A percentile compares a stretch with the other conserved stretches of the same genome.
Conservation (phyloP, 768 basidiomycete genomes). For the Pleurotus sapidus region DNA sequence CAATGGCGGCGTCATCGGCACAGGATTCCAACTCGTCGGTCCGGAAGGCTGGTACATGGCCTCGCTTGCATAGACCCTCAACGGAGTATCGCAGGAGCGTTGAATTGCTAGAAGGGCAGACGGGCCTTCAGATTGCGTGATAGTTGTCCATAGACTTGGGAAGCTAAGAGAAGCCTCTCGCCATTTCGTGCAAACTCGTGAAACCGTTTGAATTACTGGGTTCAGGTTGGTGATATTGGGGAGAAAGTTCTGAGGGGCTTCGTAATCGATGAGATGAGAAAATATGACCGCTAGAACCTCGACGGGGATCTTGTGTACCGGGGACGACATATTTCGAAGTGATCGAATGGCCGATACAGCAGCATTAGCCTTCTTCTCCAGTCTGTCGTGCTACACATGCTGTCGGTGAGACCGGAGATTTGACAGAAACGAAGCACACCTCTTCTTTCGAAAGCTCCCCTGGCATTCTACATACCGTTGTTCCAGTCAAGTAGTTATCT, state of each 20-base stretch:
- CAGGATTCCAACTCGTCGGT: background rate
- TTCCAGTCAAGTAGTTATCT: background rate
- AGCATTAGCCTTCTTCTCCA: constrained; percentile 1
- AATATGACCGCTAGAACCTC: constrained; percentile 3
- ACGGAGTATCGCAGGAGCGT: background rate
- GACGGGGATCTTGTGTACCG: constrained; percentile 1
- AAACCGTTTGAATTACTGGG: background rate
- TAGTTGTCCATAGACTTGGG: background rate
- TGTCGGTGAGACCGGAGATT: too few species aligned
- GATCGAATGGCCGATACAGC: constrained; percentile 5
- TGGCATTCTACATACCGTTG: background rate
- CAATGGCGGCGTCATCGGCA: background rate
- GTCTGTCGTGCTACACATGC: background rate
- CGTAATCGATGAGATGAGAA: background rate
- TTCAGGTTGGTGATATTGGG: background rate
- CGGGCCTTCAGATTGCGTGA: background rate
- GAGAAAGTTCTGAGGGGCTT: background rate
- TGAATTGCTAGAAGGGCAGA: background rate
- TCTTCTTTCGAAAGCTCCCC: background rate
- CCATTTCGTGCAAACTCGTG: constrained; percentile 4
- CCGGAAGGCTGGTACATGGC: background rate
- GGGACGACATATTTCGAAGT: constrained; percentile 5
- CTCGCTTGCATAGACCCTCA: background rate
- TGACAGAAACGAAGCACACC: background rate
- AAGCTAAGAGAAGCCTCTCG: constrained; percentile 1